phyloP scores from a whole-genome alignment of 78 protist genomes.

The Bodo saltans region DNA sequence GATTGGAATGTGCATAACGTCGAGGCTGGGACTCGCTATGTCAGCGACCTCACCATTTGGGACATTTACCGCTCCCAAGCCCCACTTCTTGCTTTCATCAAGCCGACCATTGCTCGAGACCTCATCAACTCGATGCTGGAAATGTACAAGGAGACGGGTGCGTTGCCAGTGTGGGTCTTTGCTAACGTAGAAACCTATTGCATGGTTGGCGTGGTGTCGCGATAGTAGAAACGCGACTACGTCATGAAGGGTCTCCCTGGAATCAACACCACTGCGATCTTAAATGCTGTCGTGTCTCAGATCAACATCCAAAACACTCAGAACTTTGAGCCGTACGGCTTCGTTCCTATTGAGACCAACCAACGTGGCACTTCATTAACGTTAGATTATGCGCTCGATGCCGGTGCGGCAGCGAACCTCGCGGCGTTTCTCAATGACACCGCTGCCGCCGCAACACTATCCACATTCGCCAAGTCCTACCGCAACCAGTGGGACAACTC shows the following conservation, averaged over 20 bases:
- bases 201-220: constrained; percentile 33
- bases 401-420: not conserved
- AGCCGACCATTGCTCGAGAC: not conserved
- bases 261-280: too few relatives aligned
- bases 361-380: not conserved
- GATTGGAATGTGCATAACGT: not conserved
- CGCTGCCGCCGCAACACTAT: not conserved
- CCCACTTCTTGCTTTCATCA: not conserved
- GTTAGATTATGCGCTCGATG: constrained; percentile 28
- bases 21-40: not conserved
- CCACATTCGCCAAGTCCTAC: not conserved
- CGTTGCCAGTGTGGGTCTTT: constrained; percentile 33
- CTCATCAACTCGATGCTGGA: not conserved
- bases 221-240: not conserved
- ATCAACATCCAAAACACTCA: too few relatives aligned
- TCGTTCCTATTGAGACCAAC: not conserved
- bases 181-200: constrained; percentile 14
- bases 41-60: constrained; percentile 25
- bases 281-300: too few relatives aligned
- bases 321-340: too few relatives aligned
- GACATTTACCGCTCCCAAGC: constrained; percentile 14
- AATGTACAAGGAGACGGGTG: constrained; percentile 10
- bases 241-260: not conserved
- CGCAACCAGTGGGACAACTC: not conserved
- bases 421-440: not conserved